Conservation (phyloP, 2,329 filamentous ascomycete species). For the Epichloe scottii region DNA sequence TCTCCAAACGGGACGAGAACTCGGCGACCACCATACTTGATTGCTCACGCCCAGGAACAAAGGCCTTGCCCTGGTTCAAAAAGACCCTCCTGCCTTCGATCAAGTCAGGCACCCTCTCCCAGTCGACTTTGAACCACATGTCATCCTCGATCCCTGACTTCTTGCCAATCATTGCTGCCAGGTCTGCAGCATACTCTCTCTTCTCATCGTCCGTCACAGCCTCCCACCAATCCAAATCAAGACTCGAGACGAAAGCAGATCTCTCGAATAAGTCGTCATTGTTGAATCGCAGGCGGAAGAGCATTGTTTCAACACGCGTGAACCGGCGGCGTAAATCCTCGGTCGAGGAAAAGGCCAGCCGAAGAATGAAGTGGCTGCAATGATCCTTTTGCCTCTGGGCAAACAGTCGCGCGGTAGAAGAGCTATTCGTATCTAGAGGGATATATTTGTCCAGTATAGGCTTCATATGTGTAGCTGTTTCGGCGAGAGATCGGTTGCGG, state of each 20-base stretch:
- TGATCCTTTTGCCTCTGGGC: conserved; percentile 86
- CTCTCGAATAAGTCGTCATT: conserved; percentile 65
- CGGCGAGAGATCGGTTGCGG: conserved; percentile 73
- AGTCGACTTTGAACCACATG: conserved; percentile 92
- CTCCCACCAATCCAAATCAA: conserved; percentile 88
- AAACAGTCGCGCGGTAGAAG: conserved; percentile 43
- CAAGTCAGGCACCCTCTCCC: conserved; percentile 82
- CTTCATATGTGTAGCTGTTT: conserved; percentile 75
- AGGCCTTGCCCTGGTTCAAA: conserved; percentile 71
- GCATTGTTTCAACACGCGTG: conserved; percentile 71
- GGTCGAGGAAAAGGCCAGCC: conserved; percentile 82
- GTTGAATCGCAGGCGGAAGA: conserved; percentile 74
- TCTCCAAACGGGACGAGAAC: conserved; percentile 68
- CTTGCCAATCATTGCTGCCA: conserved; percentile 37
- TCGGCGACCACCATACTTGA: conserved; percentile 80
- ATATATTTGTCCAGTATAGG: conserved; percentile 80
- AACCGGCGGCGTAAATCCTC: conserved; percentile 85
- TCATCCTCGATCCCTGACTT: conserved; percentile 53
- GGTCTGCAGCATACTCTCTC: conserved; percentile 44
- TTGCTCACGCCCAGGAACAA: conserved; percentile 79
- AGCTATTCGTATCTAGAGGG: conserved; percentile 64
- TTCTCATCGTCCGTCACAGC: conserved; percentile 69
- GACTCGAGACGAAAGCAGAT: conserved; percentile 58
- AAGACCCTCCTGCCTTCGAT: conserved; percentile 71
- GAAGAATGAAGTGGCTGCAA: conserved; percentile 93